Percentiles rank a stretch among this genome's conserved stretches.
These are phyloP conservation scores for Cystobasidium onofrii DNA, from an alignment of 768 basidiomycete genomes.

Conservation along the genomic window DNA sequence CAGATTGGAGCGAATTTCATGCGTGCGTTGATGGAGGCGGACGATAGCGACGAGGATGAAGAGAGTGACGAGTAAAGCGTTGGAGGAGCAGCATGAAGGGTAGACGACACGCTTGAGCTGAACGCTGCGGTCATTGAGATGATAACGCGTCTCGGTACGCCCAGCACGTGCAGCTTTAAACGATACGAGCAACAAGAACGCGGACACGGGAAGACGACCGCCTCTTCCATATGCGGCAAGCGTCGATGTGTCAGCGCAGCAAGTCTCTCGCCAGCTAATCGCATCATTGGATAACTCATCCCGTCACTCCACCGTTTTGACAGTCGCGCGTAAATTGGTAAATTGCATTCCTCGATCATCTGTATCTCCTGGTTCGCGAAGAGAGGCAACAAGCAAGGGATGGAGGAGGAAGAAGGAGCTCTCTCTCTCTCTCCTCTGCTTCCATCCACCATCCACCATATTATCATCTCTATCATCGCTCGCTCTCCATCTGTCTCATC, in stretches of 20 bases:
- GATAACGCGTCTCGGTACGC: background rate
- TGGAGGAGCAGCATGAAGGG: background rate
- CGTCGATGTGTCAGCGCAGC: too few relatives aligned
- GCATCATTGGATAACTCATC: too few relatives aligned
- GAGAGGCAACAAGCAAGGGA: background rate
- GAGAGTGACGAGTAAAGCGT: constrained; percentile 32
- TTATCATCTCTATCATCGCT: too few relatives aligned
- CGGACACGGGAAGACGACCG: too few relatives aligned
- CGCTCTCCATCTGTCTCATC: too few relatives aligned
- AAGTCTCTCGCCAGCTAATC: too few relatives aligned
- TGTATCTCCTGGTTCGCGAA: background rate
- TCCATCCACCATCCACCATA: background rate
- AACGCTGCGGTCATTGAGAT: background rate
- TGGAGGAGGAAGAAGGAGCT: background rate
- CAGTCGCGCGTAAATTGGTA: too few relatives aligned
- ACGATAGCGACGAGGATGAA: constrained; percentile 51
- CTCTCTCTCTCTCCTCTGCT: too few relatives aligned
- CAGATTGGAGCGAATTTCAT: constrained; percentile 59
- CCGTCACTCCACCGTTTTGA: too few relatives aligned
- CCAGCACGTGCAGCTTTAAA: background rate
- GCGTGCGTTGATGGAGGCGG: constrained; percentile 64
- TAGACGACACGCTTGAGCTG: background rate
- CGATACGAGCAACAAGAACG: background rate
- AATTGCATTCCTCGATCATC: background rate
- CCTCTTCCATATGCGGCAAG: too few relatives aligned